These are phyloP conservation scores for Cinnamomum micranthum DNA, from an alignment of 164 flowering plant species.

Conservation along the genomic window DNA sequence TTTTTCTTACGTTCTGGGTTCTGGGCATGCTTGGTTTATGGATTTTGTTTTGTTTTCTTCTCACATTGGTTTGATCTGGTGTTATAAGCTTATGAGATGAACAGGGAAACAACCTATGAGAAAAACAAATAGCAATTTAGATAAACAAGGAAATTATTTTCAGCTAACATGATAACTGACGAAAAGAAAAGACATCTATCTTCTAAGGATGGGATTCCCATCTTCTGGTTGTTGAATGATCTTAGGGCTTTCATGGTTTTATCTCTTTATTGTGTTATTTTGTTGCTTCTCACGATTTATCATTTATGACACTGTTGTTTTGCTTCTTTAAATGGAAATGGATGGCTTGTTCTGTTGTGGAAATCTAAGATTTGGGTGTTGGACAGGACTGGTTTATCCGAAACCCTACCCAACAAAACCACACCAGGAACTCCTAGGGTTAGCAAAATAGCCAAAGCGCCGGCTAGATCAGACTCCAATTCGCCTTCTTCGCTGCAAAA, in stretches of 20 bases:
- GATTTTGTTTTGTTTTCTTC: neutral
- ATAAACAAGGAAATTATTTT: no score
- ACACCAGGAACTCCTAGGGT: conserved; percentile 71
- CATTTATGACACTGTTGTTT: no score
- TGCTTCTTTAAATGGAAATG: no score
- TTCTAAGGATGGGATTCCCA: no score
- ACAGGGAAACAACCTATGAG: no score
- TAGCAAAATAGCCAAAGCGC: conserved; percentile 39
- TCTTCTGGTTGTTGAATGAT: neutral
- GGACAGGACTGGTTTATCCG: conserved; percentile 63
- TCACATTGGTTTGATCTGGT: neutral
- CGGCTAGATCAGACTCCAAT: conserved; percentile 55
- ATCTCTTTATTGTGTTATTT: neutral
- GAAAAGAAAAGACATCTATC: no score
- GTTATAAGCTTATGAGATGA: no score
- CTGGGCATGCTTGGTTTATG: neutral
- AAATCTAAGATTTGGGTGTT: conserved; percentile 15
- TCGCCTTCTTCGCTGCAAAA: conserved; percentile 57
- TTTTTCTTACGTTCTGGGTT: neutral
- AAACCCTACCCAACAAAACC: conserved; percentile 52
- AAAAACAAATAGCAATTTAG: no score
- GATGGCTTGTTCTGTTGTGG: neutral
- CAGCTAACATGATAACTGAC: no score
- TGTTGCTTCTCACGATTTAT: no score
- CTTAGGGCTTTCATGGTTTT: neutral